Conservation (phyloP, 768 basidiomycete species). For the Chalciporus chontae region DNA sequence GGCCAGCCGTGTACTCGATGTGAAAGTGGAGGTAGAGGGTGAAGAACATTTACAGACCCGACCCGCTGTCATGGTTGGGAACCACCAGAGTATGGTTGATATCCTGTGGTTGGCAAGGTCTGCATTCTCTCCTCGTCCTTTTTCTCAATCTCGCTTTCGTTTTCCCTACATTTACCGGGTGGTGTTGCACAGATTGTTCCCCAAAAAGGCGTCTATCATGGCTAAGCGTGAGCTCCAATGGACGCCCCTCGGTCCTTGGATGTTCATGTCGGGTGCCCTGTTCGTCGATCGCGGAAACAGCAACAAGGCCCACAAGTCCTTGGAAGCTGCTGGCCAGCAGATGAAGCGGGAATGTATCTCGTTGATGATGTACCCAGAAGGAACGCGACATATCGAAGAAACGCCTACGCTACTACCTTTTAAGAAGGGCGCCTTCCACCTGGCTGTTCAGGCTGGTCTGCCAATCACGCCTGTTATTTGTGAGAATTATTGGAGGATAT, state of each 20-base stretch:
- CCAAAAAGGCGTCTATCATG: constrained; percentile 80
- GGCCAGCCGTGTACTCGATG: constrained; percentile 58
- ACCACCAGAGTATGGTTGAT: constrained; percentile 94
- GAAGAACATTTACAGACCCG: constrained; percentile 71
- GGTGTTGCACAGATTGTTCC: constrained; percentile 62
- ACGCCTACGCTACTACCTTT: constrained; percentile 73
- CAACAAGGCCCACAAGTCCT: constrained; percentile 65
- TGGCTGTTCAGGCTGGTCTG: constrained; percentile 86
- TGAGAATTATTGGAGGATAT: constrained; percentile 91
- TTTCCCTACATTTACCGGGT: constrained; percentile 5
- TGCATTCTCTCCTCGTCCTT: constrained; percentile 24
- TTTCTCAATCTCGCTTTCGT: constrained; percentile 3
- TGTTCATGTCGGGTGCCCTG: constrained; percentile 85
- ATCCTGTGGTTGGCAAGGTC: constrained; percentile 79
- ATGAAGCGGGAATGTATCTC: constrained; percentile 73
- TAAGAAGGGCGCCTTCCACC: constrained; percentile 98
- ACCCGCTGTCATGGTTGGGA: constrained; percentile 77
- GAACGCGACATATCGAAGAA: constrained; percentile 75
- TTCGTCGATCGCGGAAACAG: constrained; percentile 89
- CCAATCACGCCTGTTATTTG: constrained; percentile 90
- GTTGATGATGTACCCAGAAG: constrained; percentile 96
- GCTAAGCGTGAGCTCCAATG: constrained; percentile 88
- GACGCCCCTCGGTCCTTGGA: constrained; percentile 87
- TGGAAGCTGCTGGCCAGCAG: constrained; percentile 70
- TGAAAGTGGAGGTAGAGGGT: constrained; percentile 79